phyloP scores from a whole-genome alignment of 345 rosid species.

The Fremontodendron californicum region DNA sequence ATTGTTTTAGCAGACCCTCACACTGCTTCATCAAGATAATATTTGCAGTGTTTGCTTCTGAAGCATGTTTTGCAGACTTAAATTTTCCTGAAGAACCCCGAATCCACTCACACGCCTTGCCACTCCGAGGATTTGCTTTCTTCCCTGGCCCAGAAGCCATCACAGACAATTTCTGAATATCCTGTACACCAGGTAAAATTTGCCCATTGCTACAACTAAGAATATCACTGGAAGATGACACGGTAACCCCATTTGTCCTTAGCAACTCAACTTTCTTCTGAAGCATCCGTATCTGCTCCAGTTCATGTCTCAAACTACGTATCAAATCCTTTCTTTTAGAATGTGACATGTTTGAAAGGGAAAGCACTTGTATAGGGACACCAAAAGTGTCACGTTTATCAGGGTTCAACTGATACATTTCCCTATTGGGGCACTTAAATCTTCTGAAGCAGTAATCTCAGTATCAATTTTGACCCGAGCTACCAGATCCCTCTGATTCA shows the following conservation, averaged over 20 bases:
- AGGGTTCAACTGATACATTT: slow-evolving; percentile 51
- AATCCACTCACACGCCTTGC: slow-evolving; percentile 38
- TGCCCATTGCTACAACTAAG: slow-evolving; percentile 57
- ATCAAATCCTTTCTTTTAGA: slow-evolving; percentile 66
- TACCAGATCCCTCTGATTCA: slow-evolving; percentile 85
- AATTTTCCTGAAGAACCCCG: slow-evolving; percentile 55
- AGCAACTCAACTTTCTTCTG: slow-evolving; percentile 59
- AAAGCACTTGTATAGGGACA: slow-evolving; percentile 58
- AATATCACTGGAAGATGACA: slow-evolving; percentile 67
- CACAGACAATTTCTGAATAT: slow-evolving; percentile 38
- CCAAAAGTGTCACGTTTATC: slow-evolving; percentile 47
- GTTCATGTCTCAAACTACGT: slow-evolving; percentile 52
- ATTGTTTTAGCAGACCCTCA: slow-evolving; percentile 52
- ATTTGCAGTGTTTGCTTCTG: slow-evolving; percentile 38
- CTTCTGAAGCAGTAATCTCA: slow-evolving; percentile 69
- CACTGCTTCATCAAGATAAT: slow-evolving; percentile 77
- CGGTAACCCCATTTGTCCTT: slow-evolving; percentile 34
- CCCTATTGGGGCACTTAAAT: slow-evolving; percentile 48
- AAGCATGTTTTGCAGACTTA: slow-evolving; percentile 41
- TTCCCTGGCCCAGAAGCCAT: slow-evolving; percentile 43
- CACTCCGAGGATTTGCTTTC: slow-evolving; percentile 41
- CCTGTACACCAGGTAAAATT: slow-evolving; percentile 31
- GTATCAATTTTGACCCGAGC: slow-evolving; percentile 63
- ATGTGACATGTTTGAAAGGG: slow-evolving; percentile 53
- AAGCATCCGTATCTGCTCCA: slow-evolving; percentile 62